Percentiles rank a stretch among this genome's conserved stretches.
phyloP scores from a whole-genome alignment of 2,329 filamentous ascomycete genomes.

The Teratosphaeria destructans region DNA sequence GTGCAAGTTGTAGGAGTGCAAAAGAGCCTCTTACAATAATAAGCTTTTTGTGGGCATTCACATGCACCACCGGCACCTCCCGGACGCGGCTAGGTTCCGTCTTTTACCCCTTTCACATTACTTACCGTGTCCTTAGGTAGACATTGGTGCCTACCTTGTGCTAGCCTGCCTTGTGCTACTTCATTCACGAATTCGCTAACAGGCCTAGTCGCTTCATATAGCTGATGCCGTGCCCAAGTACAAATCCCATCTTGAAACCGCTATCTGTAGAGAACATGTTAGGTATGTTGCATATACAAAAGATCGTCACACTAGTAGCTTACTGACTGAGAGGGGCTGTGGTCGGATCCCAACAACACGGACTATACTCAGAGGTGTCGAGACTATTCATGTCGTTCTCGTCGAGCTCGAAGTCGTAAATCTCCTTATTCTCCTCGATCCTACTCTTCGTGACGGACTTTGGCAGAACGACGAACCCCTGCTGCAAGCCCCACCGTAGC shows the following conservation, averaged over 20 bases:
- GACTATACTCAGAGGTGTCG: conserved; percentile 45
- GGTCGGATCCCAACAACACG: conserved; percentile 40
- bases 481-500: conserved; percentile 52
- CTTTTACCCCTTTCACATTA: not conserved
- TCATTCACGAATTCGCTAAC: not conserved
- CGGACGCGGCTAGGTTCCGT: not conserved
- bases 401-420: conserved; percentile 52
- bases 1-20: not conserved
- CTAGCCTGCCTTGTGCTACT: not conserved
- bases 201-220: not conserved
- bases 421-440: conserved; percentile 49
- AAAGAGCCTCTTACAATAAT: not conserved
- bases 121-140: not conserved
- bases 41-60: not conserved
- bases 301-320: not conserved
- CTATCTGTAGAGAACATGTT: not conserved
- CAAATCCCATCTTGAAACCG: not conserved
- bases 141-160: not conserved
- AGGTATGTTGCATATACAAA: not conserved
- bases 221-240: not conserved
- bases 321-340: conserved; percentile 17
- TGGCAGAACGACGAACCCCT: conserved; percentile 52
- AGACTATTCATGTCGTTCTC: conserved; percentile 49
- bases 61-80: not conserved
- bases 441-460: conserved; percentile 46